phyloP scores from a whole-genome alignment of 139 green algal species.

The Astrephomene gubernaculifera region DNA sequence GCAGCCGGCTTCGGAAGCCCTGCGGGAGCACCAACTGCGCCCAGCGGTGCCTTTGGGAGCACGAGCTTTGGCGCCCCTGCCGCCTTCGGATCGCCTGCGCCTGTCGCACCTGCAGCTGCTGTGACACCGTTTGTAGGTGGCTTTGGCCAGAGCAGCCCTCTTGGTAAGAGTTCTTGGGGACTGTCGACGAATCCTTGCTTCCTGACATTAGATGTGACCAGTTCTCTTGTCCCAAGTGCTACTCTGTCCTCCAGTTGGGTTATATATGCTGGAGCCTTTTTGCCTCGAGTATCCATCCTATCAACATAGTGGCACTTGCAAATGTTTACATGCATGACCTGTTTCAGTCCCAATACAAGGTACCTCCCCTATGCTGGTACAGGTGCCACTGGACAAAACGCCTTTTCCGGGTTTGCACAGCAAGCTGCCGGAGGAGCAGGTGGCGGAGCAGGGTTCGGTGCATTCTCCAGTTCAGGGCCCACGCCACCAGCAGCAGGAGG shows the following conservation, averaged over 20 bases:
- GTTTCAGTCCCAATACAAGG: background rate
- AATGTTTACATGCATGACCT: background rate
- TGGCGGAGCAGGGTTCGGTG: constrained; percentile 14
- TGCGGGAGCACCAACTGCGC: background rate
- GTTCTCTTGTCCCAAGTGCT: background rate
- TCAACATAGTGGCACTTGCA: background rate
- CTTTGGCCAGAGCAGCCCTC: constrained; percentile 10
- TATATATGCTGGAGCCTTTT: background rate
- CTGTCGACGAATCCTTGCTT: background rate
- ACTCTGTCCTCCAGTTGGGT: background rate
- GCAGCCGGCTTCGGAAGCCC: background rate
- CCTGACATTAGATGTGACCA: background rate
- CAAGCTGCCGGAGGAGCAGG: background rate
- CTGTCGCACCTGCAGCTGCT: background rate
- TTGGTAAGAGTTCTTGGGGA: background rate
- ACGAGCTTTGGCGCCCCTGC: background rate
- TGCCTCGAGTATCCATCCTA: background rate
- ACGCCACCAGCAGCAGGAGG: background rate
- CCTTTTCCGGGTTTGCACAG: constrained; percentile 25
- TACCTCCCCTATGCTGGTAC: background rate
- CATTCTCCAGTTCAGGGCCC: background rate
- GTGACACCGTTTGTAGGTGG: constrained; percentile 5
- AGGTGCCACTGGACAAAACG: background rate
- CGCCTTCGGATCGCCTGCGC: constrained; percentile 27
- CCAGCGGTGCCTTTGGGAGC: background rate